A percentile compares a stretch with the other conserved stretches of the same genome.
phyloP scores from a whole-genome alignment of 257 asterid species.

The Voacanga thouarsii region DNA sequence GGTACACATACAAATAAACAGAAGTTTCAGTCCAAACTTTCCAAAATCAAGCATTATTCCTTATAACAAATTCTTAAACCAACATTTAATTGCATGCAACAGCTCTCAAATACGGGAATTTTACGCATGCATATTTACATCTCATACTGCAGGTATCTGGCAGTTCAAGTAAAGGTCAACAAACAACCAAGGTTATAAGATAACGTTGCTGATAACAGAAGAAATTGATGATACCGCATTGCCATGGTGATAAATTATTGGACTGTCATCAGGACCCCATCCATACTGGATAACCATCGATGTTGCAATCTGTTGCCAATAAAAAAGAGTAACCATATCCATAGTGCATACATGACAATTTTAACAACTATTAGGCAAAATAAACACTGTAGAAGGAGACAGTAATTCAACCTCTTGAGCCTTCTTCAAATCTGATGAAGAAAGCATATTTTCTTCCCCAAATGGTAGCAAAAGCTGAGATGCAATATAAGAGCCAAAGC shows the following conservation, averaged over 20 bases:
- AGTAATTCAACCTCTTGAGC: conserved; percentile 78
- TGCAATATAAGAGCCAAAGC: conserved; percentile 91
- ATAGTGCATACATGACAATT: conserved; percentile 9
- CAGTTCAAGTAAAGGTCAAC: neutral
- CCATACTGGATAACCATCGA: conserved; percentile 92
- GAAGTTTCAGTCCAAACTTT: neutral
- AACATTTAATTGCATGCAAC: neutral
- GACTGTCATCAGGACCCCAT: conserved; percentile 96
- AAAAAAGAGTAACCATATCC: conserved; percentile 17
- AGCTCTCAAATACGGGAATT: neutral
- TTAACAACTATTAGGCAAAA: neutral
- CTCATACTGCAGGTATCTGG: neutral
- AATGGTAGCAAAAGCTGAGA: conserved; percentile 86
- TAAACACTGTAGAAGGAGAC: neutral
- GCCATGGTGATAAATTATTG: conserved; percentile 77
- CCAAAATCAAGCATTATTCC: neutral
- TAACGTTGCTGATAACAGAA: neutral
- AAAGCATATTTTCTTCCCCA: conserved; percentile 91
- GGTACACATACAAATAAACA: neutral
- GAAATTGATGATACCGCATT: conserved; percentile 56
- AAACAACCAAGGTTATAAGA: neutral
- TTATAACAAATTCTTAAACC: neutral
- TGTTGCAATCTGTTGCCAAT: conserved; percentile 76
- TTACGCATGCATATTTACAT: neutral
- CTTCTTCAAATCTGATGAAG: conserved; percentile 71